These are phyloP conservation scores for Hymenoscyphus infarciens DNA, from an alignment of 2,329 filamentous ascomycete genomes.

Conservation along the genomic window DNA sequence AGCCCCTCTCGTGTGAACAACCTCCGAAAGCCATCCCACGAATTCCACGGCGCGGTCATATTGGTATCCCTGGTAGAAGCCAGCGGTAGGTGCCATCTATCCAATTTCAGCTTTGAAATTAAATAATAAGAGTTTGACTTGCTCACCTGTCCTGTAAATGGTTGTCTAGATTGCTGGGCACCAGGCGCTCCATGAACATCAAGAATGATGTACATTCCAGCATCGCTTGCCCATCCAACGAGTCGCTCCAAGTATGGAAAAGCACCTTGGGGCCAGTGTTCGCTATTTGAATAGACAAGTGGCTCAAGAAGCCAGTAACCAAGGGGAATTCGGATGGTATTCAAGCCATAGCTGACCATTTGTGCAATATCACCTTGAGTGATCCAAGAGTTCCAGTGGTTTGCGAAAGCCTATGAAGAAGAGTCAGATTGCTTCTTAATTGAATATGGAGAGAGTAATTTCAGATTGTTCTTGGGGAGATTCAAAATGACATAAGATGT, in stretches of 20 bases:
- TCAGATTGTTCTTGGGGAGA: neutral
- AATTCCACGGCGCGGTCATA: constrained; percentile 52
- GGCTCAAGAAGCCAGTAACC: constrained; percentile 50
- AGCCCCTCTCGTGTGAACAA: constrained; percentile 44
- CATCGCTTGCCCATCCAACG: constrained; percentile 43
- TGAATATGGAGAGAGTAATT: neutral
- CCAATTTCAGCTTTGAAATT: neutral
- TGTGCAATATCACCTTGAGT: constrained; percentile 42
- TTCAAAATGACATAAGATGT: neutral
- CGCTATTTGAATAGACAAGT: constrained; percentile 41
- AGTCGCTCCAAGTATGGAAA: constrained; percentile 43
- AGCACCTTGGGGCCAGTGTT: constrained; percentile 47
- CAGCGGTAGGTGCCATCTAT: constrained; percentile 32
- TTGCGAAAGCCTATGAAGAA: neutral
- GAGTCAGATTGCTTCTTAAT: neutral
- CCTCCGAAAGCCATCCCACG: constrained; percentile 52
- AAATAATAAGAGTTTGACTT: neutral
- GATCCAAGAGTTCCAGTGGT: constrained; percentile 41
- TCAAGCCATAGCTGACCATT: constrained; percentile 45
- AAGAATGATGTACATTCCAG: constrained; percentile 47
- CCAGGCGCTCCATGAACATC: constrained; percentile 47
- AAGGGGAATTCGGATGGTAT: constrained; percentile 47
- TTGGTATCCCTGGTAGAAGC: constrained; percentile 55
- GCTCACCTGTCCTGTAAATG: constrained; percentile 39
- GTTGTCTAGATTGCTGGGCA: constrained; percentile 41